Evolutionary conservation across 805 yeast species (phyloP).

Genomic region (Metschnikowia santaceciliae): DNA sequence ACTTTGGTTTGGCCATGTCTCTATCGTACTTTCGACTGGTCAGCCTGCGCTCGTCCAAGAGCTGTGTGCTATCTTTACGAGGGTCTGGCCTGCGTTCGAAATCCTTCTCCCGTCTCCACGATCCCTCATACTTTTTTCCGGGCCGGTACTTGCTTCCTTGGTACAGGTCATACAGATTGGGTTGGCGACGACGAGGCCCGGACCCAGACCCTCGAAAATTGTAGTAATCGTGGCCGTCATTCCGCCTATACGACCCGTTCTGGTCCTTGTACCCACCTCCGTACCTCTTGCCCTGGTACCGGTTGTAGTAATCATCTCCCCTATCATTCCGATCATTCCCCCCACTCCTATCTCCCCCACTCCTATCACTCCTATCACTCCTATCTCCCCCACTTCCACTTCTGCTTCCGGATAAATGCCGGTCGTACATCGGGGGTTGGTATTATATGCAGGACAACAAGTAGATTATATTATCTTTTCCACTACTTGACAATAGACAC

Average conservation of each 20-base stretch:
- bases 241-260: constrained; percentile 4
- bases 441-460: too few species aligned
- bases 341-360: not conserved
- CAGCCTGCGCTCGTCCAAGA: constrained; percentile 10
- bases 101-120: constrained; percentile 3
- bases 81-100: not conserved
- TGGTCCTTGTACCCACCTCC: constrained; percentile 2
- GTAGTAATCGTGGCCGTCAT: constrained; percentile 12
- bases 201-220: constrained; percentile 9
- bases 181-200: constrained; percentile 4
- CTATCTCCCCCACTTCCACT: not conserved
- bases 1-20: not conserved
- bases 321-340: not conserved
- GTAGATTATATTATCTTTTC: too few species aligned
- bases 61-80: not conserved
- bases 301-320: constrained; percentile 5
- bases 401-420: not conserved
- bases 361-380: constrained; percentile 8
- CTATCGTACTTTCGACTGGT: constrained; percentile 8
- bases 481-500: too few species aligned
- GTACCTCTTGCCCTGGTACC: constrained; percentile 8
- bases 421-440: not conserved
- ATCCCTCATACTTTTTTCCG: not conserved
- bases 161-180: constrained; percentile 9
- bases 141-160: constrained; percentile 17